Evolutionary conservation across 768 basidiomycete genomes (phyloP), one percentile per base, ranked within the genome.

Genomic region (Leucocoprinus birnbaumii): DNA sequence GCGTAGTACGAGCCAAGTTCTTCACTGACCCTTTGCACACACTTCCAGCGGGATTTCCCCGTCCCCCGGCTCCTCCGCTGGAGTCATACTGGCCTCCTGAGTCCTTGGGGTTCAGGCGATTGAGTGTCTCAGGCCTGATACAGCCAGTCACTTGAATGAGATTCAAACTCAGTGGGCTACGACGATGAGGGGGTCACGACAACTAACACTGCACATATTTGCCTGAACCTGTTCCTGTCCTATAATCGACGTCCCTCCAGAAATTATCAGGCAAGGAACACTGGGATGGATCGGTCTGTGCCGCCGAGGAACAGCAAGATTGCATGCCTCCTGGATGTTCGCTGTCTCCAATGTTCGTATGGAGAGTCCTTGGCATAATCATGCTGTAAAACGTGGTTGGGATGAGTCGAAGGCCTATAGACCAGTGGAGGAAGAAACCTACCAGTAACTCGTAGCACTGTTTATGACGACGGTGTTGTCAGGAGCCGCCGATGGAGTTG

Each of bases 311-410:
- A 58, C 80, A 83, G 61, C 79, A 82, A 2, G 79, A 78, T 65
- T 77, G 72, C 74, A 76, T 80, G 10, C 80, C 79, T 34, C 80
- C 79, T 1, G 80, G 76, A 51, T 74, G 68, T 59, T 83, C 80
- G 57, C 75, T 79, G 62, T 80, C 79, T 2, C 81, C 80, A 52
- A 83, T 77, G 59, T 80, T 74, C n/a, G 81, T 83, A 63, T 82
- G 77, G 0, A 75, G 66, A 35, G 75, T 62, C n/a, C 80, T 77
- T 34, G 78, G 77, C 72, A 79, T 73, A 43, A 79, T 77, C 74
- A 79, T 76, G 55, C 78, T 77, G 45, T 7, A 42, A 7, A 2
- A 9, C 13, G 13, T 13, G 34, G 38, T 35, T 43, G 47, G 11
- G 27, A 19, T 18, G 53, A 37, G 6, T 9, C 41, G 13, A 26